Conservation (phyloP, 1,284 basidiomycete species). For the Heterobasidion annosum region DNA sequence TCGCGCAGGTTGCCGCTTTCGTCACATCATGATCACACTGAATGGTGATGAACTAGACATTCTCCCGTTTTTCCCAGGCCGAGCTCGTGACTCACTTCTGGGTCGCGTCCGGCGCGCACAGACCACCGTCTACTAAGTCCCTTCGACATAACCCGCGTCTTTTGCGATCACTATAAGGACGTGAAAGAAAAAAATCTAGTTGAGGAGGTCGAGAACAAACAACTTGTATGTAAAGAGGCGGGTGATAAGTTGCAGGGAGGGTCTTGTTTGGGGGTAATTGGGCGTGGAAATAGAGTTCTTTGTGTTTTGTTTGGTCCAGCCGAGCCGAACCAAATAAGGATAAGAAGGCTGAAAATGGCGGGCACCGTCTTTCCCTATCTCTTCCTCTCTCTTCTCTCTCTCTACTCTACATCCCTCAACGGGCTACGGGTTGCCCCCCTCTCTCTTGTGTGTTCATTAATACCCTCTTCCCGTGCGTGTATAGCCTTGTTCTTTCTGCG, state of each 20-base stretch:
- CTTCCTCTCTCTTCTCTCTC: conserved; percentile 12
- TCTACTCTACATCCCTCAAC: conserved; percentile 6
- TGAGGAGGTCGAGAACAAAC: background rate
- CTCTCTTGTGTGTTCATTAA: conserved; percentile 16
- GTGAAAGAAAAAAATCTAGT: background rate
- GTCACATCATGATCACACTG: background rate
- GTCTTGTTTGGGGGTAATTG: background rate
- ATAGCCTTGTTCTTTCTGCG: conserved; percentile 12
- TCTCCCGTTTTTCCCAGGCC: background rate
- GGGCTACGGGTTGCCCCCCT: conserved; percentile 15
- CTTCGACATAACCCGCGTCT: background rate
- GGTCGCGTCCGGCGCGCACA: background rate
- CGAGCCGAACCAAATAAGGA: conserved; percentile 36
- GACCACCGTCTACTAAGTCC: background rate
- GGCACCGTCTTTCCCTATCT: conserved; percentile 21
- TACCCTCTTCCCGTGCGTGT: conserved; percentile 12
- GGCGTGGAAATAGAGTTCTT: conserved; percentile 8
- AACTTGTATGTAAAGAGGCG: background rate
- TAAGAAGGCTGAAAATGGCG: conserved; percentile 30
- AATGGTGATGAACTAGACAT: background rate
- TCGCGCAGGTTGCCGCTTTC: background rate
- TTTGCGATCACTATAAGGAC: background rate
- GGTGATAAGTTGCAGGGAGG: background rate
- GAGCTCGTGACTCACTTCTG: background rate
- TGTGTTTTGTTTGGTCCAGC: conserved; percentile 21